Evolutionary conservation across 306 rosid genomes (phyloP).

Genomic region (Prunus campanulata): DNA sequence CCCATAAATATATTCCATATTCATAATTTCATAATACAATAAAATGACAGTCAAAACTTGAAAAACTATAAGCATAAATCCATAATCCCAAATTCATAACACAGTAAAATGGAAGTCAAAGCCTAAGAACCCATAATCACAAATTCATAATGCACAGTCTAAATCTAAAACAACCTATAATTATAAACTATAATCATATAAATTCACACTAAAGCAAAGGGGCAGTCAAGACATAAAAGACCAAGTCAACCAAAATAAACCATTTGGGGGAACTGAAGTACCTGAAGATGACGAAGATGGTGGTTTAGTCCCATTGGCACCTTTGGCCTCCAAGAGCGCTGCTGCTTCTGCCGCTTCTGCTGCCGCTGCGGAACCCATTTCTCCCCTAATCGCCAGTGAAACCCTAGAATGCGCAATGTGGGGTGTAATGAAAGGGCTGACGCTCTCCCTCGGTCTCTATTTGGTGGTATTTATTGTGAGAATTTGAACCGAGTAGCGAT

Average conservation of each 20-base stretch:
- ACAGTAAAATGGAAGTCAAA: neutral
- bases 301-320: neutral
- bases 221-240: neutral
- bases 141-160: neutral
- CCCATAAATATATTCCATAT: neutral
- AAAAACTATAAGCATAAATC: neutral
- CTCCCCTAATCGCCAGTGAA: neutral
- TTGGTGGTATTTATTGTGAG: neutral
- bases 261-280: neutral
- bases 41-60: neutral
- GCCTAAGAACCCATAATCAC: neutral
- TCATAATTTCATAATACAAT: neutral
- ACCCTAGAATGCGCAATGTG: neutral
- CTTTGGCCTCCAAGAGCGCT: conserved; percentile 1
- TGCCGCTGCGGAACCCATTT: conserved; percentile 4
- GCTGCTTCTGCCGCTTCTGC: conserved; percentile 1
- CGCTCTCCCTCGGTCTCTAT: neutral
- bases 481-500: neutral
- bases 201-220: neutral
- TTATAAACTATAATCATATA: neutral
- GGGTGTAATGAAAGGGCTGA: neutral
- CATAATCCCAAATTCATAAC: no score
- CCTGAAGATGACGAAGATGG: neutral
- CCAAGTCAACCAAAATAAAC: neutral
- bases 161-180: neutral